A percentile compares a stretch with the other conserved stretches of the same genome.
Evolutionary conservation across 225 moss, liverwort and hornwort genomes (phyloP).

Genomic region (Polytrichum formosum): DNA sequence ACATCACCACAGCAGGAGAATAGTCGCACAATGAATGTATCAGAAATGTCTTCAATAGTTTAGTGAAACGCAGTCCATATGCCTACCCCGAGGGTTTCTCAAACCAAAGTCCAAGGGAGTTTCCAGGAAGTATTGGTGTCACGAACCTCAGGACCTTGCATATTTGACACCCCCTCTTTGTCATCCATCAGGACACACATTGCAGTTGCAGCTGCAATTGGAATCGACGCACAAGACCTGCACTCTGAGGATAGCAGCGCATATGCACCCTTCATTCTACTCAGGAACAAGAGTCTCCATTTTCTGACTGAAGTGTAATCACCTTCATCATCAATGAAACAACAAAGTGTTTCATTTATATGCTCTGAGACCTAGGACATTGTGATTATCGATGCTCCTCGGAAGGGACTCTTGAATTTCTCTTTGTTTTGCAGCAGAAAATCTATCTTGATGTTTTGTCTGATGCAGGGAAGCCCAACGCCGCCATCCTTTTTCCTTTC

Average conservation of each 20-base stretch:
- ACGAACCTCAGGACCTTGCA: constrained; percentile 30
- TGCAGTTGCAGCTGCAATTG: constrained; percentile 1
- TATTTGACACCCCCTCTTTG: constrained; percentile 22
- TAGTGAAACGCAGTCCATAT: too few relatives aligned
- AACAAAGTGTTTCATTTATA: too few relatives aligned
- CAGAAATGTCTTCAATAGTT: too few relatives aligned
- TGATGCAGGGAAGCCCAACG: too few relatives aligned
- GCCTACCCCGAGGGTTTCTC: constrained; percentile 1
- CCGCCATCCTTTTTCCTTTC: too few relatives aligned
- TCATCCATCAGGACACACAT: constrained; percentile 33
- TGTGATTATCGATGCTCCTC: too few relatives aligned
- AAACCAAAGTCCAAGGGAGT: constrained; percentile 43
- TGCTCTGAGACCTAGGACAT: too few relatives aligned
- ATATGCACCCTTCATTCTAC: constrained; percentile 7
- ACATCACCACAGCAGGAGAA: background rate
- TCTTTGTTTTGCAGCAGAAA: too few relatives aligned
- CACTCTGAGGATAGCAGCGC: background rate
- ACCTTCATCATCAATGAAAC: too few relatives aligned
- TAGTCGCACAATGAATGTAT: too few relatives aligned
- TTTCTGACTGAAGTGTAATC: background rate
- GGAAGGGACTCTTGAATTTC: too few relatives aligned
- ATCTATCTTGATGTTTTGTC: too few relatives aligned
- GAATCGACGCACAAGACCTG: constrained; percentile 8
- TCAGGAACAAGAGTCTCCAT: background rate
- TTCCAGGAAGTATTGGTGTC: constrained; percentile 42